phyloP scores from a whole-genome alignment of 108 stramenopile species.

The Seminavis robusta region DNA sequence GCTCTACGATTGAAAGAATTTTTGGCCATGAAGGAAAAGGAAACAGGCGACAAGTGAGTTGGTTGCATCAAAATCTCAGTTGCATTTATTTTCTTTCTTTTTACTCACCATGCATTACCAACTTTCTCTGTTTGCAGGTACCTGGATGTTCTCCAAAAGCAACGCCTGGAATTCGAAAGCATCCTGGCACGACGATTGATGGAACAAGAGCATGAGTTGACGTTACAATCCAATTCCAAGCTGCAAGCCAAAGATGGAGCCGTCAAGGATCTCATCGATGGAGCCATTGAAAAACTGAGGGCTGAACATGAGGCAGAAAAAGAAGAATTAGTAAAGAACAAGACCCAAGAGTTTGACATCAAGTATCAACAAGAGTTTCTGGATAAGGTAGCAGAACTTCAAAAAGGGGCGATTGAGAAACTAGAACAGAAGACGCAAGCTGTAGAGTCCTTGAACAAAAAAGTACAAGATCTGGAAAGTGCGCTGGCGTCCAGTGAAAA shows the following conservation, averaged over 20 bases:
- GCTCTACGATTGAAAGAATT: slow-evolving; percentile 81
- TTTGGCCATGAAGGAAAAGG: slow-evolving; percentile 75
- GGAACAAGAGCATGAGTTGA: slow-evolving; percentile 57
- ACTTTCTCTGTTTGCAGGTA: slow-evolving; percentile 28
- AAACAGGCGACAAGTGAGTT: slow-evolving; percentile 41
- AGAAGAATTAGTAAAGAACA: slow-evolving; percentile 32
- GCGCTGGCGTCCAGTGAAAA: slow-evolving; percentile 44
- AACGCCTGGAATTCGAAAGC: slow-evolving; percentile 70
- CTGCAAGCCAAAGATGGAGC: slow-evolving; percentile 67
- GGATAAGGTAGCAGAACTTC: slow-evolving; percentile 30
- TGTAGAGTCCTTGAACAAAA: slow-evolving; percentile 47
- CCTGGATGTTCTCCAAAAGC: slow-evolving; percentile 56
- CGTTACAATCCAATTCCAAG: slow-evolving; percentile 38
- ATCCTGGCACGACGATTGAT: slow-evolving; percentile 44
- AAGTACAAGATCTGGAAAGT: slow-evolving; percentile 49
- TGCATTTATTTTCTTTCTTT: not conserved
- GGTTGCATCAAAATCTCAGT: not conserved
- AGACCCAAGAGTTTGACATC: slow-evolving; percentile 41
- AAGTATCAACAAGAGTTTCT: slow-evolving; percentile 47
- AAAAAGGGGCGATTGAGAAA: slow-evolving; percentile 40
- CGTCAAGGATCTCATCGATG: slow-evolving; percentile 49
- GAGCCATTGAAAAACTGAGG: slow-evolving; percentile 47
- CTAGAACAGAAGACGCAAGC: slow-evolving; percentile 44
- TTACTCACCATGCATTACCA: not conserved
- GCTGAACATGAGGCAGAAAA: slow-evolving; percentile 36